These are phyloP conservation scores for Tetradesmus lagerheimii DNA, from an alignment of 139 green algal genomes.

Conservation along the genomic window DNA sequence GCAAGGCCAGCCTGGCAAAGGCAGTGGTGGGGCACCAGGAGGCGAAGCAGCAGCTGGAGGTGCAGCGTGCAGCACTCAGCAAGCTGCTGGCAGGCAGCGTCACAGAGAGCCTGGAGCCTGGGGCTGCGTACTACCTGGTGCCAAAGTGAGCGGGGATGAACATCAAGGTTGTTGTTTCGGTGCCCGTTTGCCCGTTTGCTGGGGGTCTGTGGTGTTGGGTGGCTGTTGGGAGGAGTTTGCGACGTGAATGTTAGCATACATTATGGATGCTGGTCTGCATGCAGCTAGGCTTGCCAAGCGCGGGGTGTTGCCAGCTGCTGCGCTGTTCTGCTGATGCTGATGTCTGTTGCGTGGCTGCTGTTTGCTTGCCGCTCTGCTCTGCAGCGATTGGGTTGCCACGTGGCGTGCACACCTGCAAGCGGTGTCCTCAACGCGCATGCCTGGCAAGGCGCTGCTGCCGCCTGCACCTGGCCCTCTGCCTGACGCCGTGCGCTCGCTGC, in stretches of 20 bases:
- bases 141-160: conserved; percentile 53
- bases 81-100: conserved; percentile 54
- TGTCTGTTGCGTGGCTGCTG: background rate
- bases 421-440: background rate
- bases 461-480: conserved; percentile 48
- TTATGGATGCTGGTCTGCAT: no score
- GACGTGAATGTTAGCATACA: no score
- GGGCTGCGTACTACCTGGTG: conserved; percentile 68
- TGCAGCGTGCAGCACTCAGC: conserved; percentile 54
- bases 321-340: background rate
- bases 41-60: conserved; percentile 40
- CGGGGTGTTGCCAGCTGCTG: background rate
- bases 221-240: background rate
- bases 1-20: background rate
- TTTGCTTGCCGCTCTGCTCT: background rate
- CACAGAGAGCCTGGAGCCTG: conserved; percentile 53
- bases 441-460: background rate
- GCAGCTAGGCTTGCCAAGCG: no score
- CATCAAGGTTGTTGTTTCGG: no score
- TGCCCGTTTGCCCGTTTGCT: no score
- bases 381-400: conserved; percentile 59
- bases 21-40: conserved; percentile 34
- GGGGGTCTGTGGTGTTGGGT: background rate
- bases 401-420: conserved; percentile 61
- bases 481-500: conserved; percentile 47